A percentile compares a stretch with the other conserved stretches of the same genome.
Conservation (phyloP, 805 yeast genomes). For the Cyberlindnera lachancei region DNA sequence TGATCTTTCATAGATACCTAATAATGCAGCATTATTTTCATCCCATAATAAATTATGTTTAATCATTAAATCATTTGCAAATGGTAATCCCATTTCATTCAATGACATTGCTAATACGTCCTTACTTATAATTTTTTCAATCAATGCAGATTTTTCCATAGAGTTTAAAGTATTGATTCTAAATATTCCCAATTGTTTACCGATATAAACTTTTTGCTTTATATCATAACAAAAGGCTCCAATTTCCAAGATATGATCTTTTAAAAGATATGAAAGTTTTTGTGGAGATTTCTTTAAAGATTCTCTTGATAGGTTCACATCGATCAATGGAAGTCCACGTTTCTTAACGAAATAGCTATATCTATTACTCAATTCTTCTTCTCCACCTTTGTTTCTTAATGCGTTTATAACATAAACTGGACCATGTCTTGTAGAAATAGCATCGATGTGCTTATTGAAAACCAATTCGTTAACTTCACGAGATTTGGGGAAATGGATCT, state of each 20-base stretch:
- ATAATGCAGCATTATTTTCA: slow-evolving; percentile 81
- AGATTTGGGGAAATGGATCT: slow-evolving; percentile 71
- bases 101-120: slow-evolving; percentile 46
- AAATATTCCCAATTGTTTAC: slow-evolving; percentile 86
- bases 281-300: slow-evolving; percentile 30
- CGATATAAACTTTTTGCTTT: slow-evolving; percentile 46
- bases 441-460: slow-evolving; percentile 74
- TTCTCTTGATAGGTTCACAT: slow-evolving; percentile 30
- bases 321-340: slow-evolving; percentile 26
- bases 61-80: slow-evolving; percentile 42
- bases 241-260: slow-evolving; percentile 64
- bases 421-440: slow-evolving; percentile 68
- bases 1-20: slow-evolving; percentile 58
- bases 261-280: slow-evolving; percentile 43
- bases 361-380: slow-evolving; percentile 56
- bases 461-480: slow-evolving; percentile 81
- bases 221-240: slow-evolving; percentile 80
- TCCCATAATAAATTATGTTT: slow-evolving; percentile 85
- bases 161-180: slow-evolving; percentile 88
- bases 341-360: slow-evolving; percentile 48
- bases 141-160: slow-evolving; percentile 77
- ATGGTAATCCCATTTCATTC: slow-evolving; percentile 33
- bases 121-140: slow-evolving; percentile 60
- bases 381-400: slow-evolving; percentile 61
- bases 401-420: slow-evolving; percentile 77